These are phyloP conservation scores for Gossypium herbaceum DNA, from an alignment of 345 rosid species.

Conservation along the genomic window DNA sequence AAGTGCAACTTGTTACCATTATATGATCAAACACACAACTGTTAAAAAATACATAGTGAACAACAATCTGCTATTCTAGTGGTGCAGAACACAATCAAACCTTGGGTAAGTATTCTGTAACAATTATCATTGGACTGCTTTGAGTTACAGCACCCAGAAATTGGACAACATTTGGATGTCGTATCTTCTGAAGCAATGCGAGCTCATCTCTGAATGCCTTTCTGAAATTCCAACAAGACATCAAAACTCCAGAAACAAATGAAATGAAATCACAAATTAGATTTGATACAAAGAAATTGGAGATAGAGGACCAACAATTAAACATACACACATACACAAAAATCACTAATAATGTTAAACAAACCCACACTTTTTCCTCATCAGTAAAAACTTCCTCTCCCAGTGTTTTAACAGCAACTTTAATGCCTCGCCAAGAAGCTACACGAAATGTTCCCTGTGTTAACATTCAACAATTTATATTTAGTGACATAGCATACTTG, in stretches of 20 bases:
- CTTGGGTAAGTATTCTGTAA: constrained; percentile 74
- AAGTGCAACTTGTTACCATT: not conserved
- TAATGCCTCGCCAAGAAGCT: constrained; percentile 81
- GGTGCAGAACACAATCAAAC: constrained; percentile 27
- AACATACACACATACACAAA: not conserved
- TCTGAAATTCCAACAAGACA: constrained; percentile 35
- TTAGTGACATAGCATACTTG: not conserved
- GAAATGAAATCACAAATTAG: not conserved
- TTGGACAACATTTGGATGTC: constrained; percentile 86
- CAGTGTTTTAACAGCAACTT: constrained; percentile 76
- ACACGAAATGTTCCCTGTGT: constrained; percentile 71
- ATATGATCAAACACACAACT: not conserved
- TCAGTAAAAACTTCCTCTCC: constrained; percentile 68
- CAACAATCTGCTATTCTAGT: not conserved
- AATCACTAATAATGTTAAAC: not conserved
- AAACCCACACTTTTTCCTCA: constrained; percentile 75
- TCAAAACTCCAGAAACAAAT: constrained; percentile 3
- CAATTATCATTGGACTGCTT: constrained; percentile 83
- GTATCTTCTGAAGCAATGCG: constrained; percentile 73
- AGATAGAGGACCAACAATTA: not conserved
- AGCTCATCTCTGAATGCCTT: constrained; percentile 83
- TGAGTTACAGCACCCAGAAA: constrained; percentile 89
- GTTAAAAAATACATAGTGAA: not conserved
- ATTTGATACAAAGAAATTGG: not conserved
- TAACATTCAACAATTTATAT: not conserved